A percentile compares a stretch with the other conserved stretches of the same genome.
phyloP scores from a whole-genome alignment of 805 yeast species.

The Metschnikowia dekortorum region DNA sequence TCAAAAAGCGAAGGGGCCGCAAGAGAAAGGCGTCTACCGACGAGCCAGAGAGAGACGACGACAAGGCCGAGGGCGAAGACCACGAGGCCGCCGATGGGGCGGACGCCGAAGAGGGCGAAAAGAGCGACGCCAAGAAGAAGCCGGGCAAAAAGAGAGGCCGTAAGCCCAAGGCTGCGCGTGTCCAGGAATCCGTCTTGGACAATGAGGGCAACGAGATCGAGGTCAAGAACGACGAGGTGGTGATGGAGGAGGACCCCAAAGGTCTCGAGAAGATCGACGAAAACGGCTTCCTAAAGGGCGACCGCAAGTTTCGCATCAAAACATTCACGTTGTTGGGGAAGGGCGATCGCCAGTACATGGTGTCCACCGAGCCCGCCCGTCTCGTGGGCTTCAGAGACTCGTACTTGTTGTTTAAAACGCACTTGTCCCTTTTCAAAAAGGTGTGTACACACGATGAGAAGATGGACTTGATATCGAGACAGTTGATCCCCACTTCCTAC shows the following conservation, averaged over 20 bases:
- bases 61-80: conserved; percentile 2
- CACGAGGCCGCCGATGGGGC: conserved; percentile 4
- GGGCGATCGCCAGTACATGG: conserved; percentile 77
- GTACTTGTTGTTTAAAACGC: conserved; percentile 82
- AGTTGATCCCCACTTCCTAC: conserved; percentile 81
- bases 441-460: conserved; percentile 75
- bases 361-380: conserved; percentile 94
- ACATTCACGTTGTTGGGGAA: conserved; percentile 60
- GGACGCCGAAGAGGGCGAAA: conserved; percentile 7
- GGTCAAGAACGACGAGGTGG: conserved; percentile 72
- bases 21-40: conserved; percentile 16
- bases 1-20: conserved; percentile 12
- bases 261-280: conserved; percentile 73
- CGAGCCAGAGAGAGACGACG: conserved; percentile 14
- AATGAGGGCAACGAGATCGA: conserved; percentile 64
- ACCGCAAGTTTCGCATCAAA: conserved; percentile 67
- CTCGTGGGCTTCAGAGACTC: conserved; percentile 93
- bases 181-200: conserved; percentile 47
- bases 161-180: conserved; percentile 33
- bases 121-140: conserved; percentile 24
- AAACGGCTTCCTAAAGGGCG: conserved; percentile 66
- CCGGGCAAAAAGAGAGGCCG: conserved; percentile 26
- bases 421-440: conserved; percentile 68
- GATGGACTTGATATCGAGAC: conserved; percentile 73
- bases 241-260: conserved; percentile 61